Base-by-base conservation (phyloP, 2,329 filamentous ascomycete genomes). In the Aureobasidium sp. region DNA sequence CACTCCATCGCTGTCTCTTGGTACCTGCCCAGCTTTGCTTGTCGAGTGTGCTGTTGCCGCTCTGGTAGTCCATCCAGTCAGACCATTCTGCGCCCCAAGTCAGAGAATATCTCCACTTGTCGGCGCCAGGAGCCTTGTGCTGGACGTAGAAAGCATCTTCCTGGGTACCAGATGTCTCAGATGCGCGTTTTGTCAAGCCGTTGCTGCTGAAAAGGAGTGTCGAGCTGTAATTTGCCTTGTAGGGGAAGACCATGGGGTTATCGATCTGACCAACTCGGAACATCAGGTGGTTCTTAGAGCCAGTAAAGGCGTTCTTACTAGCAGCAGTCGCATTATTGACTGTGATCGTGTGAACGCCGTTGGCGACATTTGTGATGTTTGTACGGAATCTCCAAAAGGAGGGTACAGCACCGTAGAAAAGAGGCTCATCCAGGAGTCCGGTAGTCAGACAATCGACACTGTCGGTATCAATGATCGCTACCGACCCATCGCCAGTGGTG, bases 11-110 rank as follows among this genome's bases (percentile, higher is more conserved):
- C 68, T 87, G 84, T 4, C 75, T 67, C 35, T 65, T 67, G 1
- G 81, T 82, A n/a, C 84, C 84, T 5, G 74, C 77, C 84, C 84
- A 87, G 3, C 73, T 66, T 62, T 80, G 77, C 47, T 73, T 69
- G n/a, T 74, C 64, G 31, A 85, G 71, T n/a, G 75, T 77, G 8
- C 74, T 74, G 58, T 81, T 81, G 7, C 77, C 78, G 35, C 80
- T 78, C 15, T 66, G 67, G 67, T 86, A 87, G 13, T 76, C 70
- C 31, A 75, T 69, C 84, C 84, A 87, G 3, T 80, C 69, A 47
- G 80, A 84, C 75, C 81, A 87, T 0, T 75, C 74, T 2, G 78
- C 80, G 13, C 81, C 83, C 77, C 81, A 87, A 61, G 83, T 84
- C 35, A 81, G 78, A 19, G 81, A 83, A 67, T 84, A 86, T 17